Base-by-base conservation (phyloP, 306 rosid species). In the Dalbergia cultrata region DNA sequence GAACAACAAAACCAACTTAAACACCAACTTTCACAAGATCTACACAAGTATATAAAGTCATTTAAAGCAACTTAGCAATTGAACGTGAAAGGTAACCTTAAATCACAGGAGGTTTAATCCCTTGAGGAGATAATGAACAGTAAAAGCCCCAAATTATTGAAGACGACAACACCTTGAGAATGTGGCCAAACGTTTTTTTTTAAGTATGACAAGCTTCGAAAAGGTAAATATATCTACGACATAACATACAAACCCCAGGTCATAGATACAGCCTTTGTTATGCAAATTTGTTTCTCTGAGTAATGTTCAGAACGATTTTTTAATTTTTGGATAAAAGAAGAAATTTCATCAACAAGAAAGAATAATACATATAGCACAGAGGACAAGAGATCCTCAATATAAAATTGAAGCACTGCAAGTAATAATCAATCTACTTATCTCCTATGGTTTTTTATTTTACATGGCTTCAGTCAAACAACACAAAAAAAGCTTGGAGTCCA, bases 1-100 rank as follows among this genome's bases (percentile, higher is more conserved):
- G 66, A 9, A 80, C 64, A 67, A 47, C 43, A 75, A 64, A 74
- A 56, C 61, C 58, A 63, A 73, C 13, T 66, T 16, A 22, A 61
- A 45, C 65, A 43, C 61, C 49, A 63, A 73, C 13, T 66, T 16
- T 39, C 60, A 45, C 59, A 35, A 62, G 75, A 62, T 47, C 34
- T 26, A 47, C 62, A n/a, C n/a, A 70, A 14, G 53, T 22, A 26
- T 70, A 22, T 13, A 6, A 60, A 68, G 64, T 70, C 41, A 44
- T 47, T 68, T 74, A 50, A 64, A 67, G 37, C 56, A 41, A 56
- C 44, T 56, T 34, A 68, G 77, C 49, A 18, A 22, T 74, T 12
- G 9, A 43, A 43, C 58, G 70, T 43, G 21, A 62, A 31, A 19
- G 49, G 21, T 18, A 62, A n/a, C 49, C 61, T 45, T n/a, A 31